Base-by-base conservation (phyloP, 2,329 filamentous ascomycete species). In the Plectosphaerella cucumerina region DNA sequence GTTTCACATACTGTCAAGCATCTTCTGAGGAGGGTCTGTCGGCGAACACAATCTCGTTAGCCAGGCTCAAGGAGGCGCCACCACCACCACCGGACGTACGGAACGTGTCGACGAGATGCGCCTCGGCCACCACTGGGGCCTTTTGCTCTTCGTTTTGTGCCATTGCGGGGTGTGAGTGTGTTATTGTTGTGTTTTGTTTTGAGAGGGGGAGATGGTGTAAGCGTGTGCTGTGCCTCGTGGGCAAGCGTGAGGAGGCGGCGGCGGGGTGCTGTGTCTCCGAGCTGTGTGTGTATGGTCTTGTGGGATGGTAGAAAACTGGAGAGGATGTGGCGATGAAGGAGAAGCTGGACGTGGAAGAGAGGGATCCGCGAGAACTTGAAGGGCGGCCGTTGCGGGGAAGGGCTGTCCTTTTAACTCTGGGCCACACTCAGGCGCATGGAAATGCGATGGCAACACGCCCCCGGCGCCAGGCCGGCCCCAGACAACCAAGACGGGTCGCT, bases 91-190 rank as follows among this genome's bases (percentile, higher is more conserved):
- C 39, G 51, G 50, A 49, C 82, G 77, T 71, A 86, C 82, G 81
- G 64, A 75, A 90, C 18, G 87, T 91, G 70, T 89, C 85, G 60
- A 90, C 86, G 65, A 85, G 72, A 70, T 90, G 87, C 63, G 87
- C 86, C 76, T 91, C 88, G 55, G 78, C 77, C 62, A 91, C 87
- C 62, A 88, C 85, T 45, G 78, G 80, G 59, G 61, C 64, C 67
- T 75, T 78, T 62, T 59, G 60, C 56, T 68, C 58, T 52, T 69
- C 68, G 56, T 63, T 65, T 62, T 70, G 70, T 62, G 72, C 72
- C 78, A 81, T 81, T 58, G 62, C 60, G 52, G 58, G 54, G 51
- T n/a, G 20, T 17, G 44, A 45, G n/a, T n/a, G 15, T 37, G 50
- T 5, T 5, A 26, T 5, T 26, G n/a, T n/a, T n/a, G n/a, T 26